Conservation (phyloP, 148 eudicot species). For the Vaccinium vitisidaea region DNA sequence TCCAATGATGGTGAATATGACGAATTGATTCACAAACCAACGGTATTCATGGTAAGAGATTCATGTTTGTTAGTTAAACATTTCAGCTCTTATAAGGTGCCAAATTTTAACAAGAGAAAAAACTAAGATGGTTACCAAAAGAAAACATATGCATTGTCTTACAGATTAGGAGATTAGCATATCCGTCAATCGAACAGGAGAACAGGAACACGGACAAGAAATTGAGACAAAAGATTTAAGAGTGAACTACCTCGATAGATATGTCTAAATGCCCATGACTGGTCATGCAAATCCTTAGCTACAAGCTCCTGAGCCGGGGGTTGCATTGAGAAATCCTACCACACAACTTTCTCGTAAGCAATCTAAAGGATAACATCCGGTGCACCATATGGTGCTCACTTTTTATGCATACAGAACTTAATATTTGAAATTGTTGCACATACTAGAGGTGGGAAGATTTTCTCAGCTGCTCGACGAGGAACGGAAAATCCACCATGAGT, state of each 20-base stretch:
- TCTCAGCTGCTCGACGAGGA: constrained; percentile 97
- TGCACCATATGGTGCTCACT: constrained; percentile 1
- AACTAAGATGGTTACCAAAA: not conserved
- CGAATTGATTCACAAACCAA: not conserved
- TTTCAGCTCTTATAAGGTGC: not conserved
- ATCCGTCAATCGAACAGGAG: not conserved
- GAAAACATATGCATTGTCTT: not conserved
- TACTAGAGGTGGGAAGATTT: constrained; percentile 94
- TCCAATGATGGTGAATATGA: not conserved
- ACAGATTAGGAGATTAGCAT: not conserved
- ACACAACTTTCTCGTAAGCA: constrained; percentile 36
- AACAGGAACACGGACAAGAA: not conserved
- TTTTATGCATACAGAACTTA: not conserved
- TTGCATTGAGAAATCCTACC: constrained; percentile 94
- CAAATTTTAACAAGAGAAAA: not conserved
- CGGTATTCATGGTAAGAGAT: not conserved
- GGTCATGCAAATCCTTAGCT: constrained; percentile 96
- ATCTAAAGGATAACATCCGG: not conserved
- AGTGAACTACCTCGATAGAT: constrained; percentile 69
- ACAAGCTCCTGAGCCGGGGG: constrained; percentile 94
- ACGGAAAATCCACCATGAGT: constrained; percentile 99
- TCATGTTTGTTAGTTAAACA: not conserved
- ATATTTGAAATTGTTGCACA: constrained; percentile 16
- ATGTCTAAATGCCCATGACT: constrained; percentile 92
- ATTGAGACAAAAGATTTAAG: not conserved